A percentile compares a stretch with the other conserved stretches of the same genome.
phyloP scores from a whole-genome alignment of 495 filamentous ascomycete genomes.

The Daldinia loculata region DNA sequence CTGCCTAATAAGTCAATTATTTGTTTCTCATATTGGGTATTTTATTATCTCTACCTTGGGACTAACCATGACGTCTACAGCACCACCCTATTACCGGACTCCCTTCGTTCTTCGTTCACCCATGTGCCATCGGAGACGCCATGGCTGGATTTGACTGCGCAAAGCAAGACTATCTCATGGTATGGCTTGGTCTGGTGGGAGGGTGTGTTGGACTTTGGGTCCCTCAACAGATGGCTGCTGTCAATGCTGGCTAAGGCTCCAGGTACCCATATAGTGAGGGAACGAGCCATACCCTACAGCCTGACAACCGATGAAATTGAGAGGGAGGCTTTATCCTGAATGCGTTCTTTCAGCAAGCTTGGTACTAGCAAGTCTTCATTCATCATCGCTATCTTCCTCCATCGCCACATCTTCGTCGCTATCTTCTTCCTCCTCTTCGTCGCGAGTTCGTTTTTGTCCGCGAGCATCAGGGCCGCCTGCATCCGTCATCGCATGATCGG shows the following conservation, averaged over 20 bases:
- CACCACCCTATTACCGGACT: constrained; percentile 79
- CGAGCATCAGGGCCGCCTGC: constrained; percentile 53
- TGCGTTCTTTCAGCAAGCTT: constrained; percentile 8
- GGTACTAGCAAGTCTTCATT: constrained; percentile 47
- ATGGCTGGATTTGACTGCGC: constrained; percentile 66
- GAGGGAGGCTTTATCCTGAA: background rate
- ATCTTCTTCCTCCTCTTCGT: constrained; percentile 69
- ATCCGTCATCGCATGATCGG: constrained; percentile 55
- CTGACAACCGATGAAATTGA: background rate
- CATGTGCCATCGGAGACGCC: constrained; percentile 83
- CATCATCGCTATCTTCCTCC: constrained; percentile 65
- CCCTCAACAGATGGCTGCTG: constrained; percentile 63
- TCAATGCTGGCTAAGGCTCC: constrained; percentile 27
- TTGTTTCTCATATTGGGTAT: constrained; percentile 46
- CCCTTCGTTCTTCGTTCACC: constrained; percentile 84
- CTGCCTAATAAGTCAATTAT: constrained; percentile 57
- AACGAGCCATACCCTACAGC: background rate
- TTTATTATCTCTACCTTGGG: constrained; percentile 48
- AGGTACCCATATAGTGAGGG: background rate
- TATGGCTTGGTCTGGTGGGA: constrained; percentile 83
- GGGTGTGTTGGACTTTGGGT: constrained; percentile 75
- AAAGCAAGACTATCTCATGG: constrained; percentile 73
- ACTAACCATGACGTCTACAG: constrained; percentile 61
- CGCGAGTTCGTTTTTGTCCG: constrained; percentile 73
- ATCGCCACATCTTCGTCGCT: constrained; percentile 63